Conservation (phyloP, 2,329 filamentous ascomycete genomes). For the Trichoderma simmonsii region DNA sequence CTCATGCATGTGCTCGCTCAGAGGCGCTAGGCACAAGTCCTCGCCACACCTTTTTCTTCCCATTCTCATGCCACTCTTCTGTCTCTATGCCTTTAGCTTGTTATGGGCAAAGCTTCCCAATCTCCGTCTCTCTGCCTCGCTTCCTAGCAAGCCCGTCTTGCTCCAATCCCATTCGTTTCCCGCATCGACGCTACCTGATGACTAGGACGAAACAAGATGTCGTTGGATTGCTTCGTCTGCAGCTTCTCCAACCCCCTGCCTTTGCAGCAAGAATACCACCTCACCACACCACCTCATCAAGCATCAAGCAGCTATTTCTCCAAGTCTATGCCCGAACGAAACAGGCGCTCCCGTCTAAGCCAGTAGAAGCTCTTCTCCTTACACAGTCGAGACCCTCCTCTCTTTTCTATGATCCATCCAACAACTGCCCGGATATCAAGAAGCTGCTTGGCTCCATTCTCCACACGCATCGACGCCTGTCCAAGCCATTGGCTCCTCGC, state of each 20-base stretch:
- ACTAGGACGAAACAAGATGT: not conserved
- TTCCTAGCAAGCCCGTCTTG: not conserved
- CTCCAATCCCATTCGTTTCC: not conserved
- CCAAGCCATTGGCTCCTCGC: slow-evolving; percentile 5
- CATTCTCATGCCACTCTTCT: not conserved
- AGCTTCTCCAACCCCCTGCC: not conserved
- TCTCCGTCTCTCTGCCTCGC: slow-evolving; percentile 8
- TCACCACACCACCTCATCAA: slow-evolving; percentile 15
- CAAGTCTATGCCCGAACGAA: slow-evolving; percentile 7
- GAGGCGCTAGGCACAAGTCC: not conserved
- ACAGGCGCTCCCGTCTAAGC: not conserved
- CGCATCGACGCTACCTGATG: not conserved
- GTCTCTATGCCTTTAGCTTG: not conserved
- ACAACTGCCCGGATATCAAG: slow-evolving; percentile 7
- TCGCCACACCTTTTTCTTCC: not conserved
- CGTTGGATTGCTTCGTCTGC: slow-evolving; percentile 1
- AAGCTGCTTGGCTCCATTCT: not conserved
- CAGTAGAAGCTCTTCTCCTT: not conserved
- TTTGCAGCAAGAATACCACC: slow-evolving; percentile 11
- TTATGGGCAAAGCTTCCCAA: not conserved
- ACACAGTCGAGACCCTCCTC: not conserved
- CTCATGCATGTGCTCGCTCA: not conserved
- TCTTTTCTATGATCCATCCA: not conserved
- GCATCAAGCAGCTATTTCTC: slow-evolving; percentile 6
- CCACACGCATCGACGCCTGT: slow-evolving; percentile 9